Percentiles rank a stretch among this genome's conserved stretches.
phyloP scores from a whole-genome alignment of 257 asterid species.

The Misopates orontium region DNA sequence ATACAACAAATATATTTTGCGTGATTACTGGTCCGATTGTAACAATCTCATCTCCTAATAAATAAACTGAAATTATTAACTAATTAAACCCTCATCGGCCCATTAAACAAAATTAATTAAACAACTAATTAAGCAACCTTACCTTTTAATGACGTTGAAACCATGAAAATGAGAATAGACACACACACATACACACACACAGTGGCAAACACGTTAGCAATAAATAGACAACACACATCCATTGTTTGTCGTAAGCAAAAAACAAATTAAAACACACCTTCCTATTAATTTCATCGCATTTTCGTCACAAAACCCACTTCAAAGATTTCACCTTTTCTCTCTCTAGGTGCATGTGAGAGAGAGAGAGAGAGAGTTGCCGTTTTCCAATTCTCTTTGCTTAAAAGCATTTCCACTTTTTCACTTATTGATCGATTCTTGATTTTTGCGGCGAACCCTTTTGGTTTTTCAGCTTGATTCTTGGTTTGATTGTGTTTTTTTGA shows the following conservation, averaged over 20 bases:
- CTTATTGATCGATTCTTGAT: conserved; percentile 26
- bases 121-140: not conserved
- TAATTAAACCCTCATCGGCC: no score
- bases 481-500: conserved; percentile 8
- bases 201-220: conserved; percentile 41
- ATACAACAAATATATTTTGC: not conserved
- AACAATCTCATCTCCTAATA: no score
- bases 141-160: conserved; percentile 21
- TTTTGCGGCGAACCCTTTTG: not conserved
- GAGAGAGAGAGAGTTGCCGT: no score
- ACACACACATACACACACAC: no score
- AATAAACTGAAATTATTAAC: no score
- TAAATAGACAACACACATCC: conserved; percentile 14
- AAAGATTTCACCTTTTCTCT: no score
- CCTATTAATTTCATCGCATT: conserved; percentile 33
- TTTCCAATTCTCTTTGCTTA: conserved; percentile 26
- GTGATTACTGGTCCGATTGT: not conserved
- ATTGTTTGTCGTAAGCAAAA: conserved; percentile 31
- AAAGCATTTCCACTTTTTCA: conserved; percentile 5
- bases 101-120: no score
- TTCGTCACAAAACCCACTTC: conserved; percentile 39
- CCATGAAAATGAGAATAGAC: conserved; percentile 24
- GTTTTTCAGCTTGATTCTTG: conserved; percentile 3
- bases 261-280: conserved; percentile 26
- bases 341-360: conserved; percentile 7